phyloP scores from a whole-genome alignment of 106 monocot species.

The Dendrobium huoshanense region DNA sequence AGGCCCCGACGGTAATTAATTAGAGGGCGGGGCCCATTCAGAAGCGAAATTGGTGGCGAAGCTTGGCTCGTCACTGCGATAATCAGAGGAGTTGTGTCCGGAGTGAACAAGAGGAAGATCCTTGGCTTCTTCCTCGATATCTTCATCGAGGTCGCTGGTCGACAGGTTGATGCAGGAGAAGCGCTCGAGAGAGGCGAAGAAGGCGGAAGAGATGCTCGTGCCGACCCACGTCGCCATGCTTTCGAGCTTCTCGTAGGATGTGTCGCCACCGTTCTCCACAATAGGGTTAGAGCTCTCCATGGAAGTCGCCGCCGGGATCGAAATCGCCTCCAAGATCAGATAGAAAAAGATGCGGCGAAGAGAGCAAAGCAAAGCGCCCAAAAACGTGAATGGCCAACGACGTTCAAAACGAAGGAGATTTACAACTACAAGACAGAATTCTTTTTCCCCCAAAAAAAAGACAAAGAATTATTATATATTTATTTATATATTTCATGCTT shows the following conservation, averaged over 20 bases:
- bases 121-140: slow-evolving; percentile 4
- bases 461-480: no score
- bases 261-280: not conserved
- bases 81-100: not conserved
- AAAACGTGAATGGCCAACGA: no score
- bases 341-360: no score
- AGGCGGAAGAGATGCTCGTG: not conserved
- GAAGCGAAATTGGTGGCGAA: not conserved
- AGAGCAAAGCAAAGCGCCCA: no score
- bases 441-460: no score
- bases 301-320: not conserved
- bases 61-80: not conserved
- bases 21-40: not conserved
- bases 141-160: slow-evolving; percentile 5
- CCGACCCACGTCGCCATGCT: slow-evolving; percentile 9
- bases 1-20: not conserved
- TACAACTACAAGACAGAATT: no score
- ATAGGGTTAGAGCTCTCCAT: not conserved
- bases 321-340: not conserved
- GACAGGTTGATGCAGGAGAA: slow-evolving; percentile 9
- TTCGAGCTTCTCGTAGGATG: not conserved
- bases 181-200: slow-evolving; percentile 9
- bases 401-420: no score
- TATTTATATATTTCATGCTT: no score
- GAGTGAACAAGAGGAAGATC: slow-evolving; percentile 1